Evolutionary conservation across 2,329 filamentous ascomycete genomes (phyloP).

Genomic region (Calonectria fujianensis): DNA sequence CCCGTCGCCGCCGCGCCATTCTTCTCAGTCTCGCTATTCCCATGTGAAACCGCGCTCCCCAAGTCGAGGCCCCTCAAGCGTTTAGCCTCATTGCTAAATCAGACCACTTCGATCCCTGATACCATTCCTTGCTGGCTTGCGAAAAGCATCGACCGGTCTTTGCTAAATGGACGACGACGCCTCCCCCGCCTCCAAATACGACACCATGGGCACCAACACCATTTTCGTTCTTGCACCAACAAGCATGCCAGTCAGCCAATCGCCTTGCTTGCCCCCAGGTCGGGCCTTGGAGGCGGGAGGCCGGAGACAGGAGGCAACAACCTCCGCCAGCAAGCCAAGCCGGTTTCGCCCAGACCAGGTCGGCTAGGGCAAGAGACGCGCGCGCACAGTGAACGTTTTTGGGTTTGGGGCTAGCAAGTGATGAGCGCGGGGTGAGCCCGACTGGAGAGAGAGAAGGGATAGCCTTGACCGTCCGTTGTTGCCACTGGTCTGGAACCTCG

Average conservation of each 20-base stretch:
- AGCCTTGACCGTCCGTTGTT: slow-evolving; percentile 11
- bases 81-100: not conserved
- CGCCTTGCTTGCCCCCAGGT: not conserved
- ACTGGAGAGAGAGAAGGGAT: not conserved
- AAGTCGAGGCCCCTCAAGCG: not conserved
- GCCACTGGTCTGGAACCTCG: slow-evolving; percentile 7
- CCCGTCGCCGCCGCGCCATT: slow-evolving; percentile 5
- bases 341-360: slow-evolving; percentile 1
- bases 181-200: not conserved
- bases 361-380: not conserved
- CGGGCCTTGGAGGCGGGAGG: too few relatives aligned
- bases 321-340: not conserved
- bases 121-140: not conserved
- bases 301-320: slow-evolving; percentile 2
- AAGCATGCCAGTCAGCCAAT: not conserved
- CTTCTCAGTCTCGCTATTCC: not conserved
- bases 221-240: not conserved
- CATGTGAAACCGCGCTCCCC: slow-evolving; percentile 2
- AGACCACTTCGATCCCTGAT: not conserved
- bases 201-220: not conserved
- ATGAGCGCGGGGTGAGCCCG: slow-evolving; percentile 7
- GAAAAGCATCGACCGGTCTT: not conserved
- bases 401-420: slow-evolving; percentile 9
- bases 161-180: not conserved
- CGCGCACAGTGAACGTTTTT: not conserved